Conservation (phyloP, 2,329 filamentous ascomycete genomes). For the Aspergillus fumigatus region DNA sequence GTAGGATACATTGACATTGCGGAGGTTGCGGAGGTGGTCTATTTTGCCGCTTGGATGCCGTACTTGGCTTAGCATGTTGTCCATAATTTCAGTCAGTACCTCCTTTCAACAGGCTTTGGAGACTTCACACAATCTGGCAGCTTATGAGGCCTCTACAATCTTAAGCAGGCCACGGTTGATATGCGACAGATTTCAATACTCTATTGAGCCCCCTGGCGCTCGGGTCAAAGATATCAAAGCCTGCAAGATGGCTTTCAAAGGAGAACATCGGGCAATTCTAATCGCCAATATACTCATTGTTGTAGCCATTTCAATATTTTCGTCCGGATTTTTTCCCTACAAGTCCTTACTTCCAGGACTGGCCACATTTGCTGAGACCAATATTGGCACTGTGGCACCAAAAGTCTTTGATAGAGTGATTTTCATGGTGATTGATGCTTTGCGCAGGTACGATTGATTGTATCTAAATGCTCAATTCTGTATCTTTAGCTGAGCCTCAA, state of each 20-base stretch:
- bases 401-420: slow-evolving; percentile 82
- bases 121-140: neutral
- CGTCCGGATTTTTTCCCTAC: slow-evolving; percentile 92
- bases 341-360: slow-evolving; percentile 88
- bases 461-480: neutral
- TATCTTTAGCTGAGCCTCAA: slow-evolving; percentile 15
- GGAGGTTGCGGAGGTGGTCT: neutral
- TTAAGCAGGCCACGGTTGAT: neutral
- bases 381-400: slow-evolving; percentile 51
- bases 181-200: neutral
- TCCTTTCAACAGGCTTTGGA: neutral
- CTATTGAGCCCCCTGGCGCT: neutral
- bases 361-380: slow-evolving; percentile 57
- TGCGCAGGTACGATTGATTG: slow-evolving; percentile 63
- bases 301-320: slow-evolving; percentile 70
- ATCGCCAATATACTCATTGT: slow-evolving; percentile 75
- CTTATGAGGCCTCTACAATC: neutral
- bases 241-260: slow-evolving; percentile 18
- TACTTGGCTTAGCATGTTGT: neutral
- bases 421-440: slow-evolving; percentile 96
- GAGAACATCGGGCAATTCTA: slow-evolving; percentile 44
- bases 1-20: neutral
- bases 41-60: neutral
- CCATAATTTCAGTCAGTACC: neutral
- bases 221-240: neutral